Evolutionary conservation across 768 basidiomycete species (phyloP), one percentile per base, ranked within the genome.

Genomic region (Tylopilus balloui): DNA sequence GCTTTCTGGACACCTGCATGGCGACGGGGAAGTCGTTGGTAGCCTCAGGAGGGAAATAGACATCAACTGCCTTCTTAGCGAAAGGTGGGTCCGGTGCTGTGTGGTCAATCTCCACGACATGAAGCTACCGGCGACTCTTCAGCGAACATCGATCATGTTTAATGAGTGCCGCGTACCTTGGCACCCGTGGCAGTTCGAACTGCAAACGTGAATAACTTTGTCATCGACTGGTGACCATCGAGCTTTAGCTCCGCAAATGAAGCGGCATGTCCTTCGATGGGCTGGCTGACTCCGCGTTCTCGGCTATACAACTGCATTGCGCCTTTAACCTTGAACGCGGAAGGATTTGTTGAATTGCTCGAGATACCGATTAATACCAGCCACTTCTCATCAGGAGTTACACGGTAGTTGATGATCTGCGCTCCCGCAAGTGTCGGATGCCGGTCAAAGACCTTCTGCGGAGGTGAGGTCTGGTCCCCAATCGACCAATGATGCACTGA

Each of bases 11-110:
- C 29, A 98, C 92, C 66, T 99, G 96, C 92, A 99, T 98, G 24
- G 96, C 92, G 24, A 99, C 96, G 15, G 96, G 96, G 77, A 99
- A 99, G 65, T 99, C 96, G 65, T 94, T 97, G 44, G 85, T 87
- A 6, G 96, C 96, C 68, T 99, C 96, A 1, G 94, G 86, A 45
- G 96, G 96, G 80, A 98, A 99, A 76, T 94, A 99, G 29, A 99
- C 95, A 58, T 99, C 96, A 52, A 98, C 94, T 11, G 90, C 90
- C 72, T 96, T 98, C 79, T 99, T 99, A 28, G 80, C 79, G 75
- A 96, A 99, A 7, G 86, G 87, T 15, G 94, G 88, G 61, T 95
- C 90, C 6, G 92, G 84, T 10, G 90, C 87, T 51, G 85, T 79
- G 70, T 98, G 96, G 67, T 98, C 96, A 63, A 99, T 95, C 70